These are phyloP conservation scores for Monosporascus sp. DNA, from an alignment of 2,329 filamentous ascomycete species.

Conservation along the genomic window DNA sequence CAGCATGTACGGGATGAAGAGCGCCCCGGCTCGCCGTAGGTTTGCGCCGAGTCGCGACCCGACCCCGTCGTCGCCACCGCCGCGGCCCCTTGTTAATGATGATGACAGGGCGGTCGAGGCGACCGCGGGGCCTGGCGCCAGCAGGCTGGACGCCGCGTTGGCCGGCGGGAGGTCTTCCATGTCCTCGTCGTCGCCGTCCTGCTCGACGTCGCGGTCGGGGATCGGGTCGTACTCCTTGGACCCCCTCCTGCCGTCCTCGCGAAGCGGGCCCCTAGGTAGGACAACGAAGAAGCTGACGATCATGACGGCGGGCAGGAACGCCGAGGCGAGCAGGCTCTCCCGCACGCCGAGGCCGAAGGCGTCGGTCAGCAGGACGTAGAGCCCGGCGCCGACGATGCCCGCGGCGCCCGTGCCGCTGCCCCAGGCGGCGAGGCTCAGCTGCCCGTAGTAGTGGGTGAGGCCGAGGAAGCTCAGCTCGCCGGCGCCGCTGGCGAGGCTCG, in stretches of 20 bases:
- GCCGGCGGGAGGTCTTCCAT: slow-evolving; percentile 31
- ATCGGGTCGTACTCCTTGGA: slow-evolving; percentile 51
- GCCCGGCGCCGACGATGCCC: slow-evolving; percentile 77
- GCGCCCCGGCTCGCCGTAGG: slow-evolving; percentile 59
- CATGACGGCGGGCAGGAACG: slow-evolving; percentile 78
- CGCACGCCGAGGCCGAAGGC: slow-evolving; percentile 71
- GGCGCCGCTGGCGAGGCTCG: slow-evolving; percentile 77
- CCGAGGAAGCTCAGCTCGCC: slow-evolving; percentile 90
- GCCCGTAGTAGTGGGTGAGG: slow-evolving; percentile 89
- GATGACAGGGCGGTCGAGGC: slow-evolving; percentile 29
- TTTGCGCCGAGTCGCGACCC: slow-evolving; percentile 38
- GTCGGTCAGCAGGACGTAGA: slow-evolving; percentile 83
- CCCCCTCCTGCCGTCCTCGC: slow-evolving; percentile 27
- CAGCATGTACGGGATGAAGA: slow-evolving; percentile 82
- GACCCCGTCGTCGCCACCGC: slow-evolving; percentile 19
- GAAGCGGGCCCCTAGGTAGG: slow-evolving; percentile 64
- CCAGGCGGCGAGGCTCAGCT: slow-evolving; percentile 84
- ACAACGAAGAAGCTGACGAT: slow-evolving; percentile 79
- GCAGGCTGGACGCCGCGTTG: slow-evolving; percentile 43
- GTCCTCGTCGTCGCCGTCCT: slow-evolving; percentile 30
- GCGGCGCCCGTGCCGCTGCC: slow-evolving; percentile 88
- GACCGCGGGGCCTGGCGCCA: slow-evolving; percentile 38
- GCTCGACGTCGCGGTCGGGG: slow-evolving; percentile 35
- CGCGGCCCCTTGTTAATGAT: slow-evolving; percentile 21
- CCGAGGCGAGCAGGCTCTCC: slow-evolving; percentile 70